These are phyloP conservation scores for Parastagonospora nodorum DNA, from an alignment of 2,329 filamentous ascomycete genomes.

Conservation along the genomic window DNA sequence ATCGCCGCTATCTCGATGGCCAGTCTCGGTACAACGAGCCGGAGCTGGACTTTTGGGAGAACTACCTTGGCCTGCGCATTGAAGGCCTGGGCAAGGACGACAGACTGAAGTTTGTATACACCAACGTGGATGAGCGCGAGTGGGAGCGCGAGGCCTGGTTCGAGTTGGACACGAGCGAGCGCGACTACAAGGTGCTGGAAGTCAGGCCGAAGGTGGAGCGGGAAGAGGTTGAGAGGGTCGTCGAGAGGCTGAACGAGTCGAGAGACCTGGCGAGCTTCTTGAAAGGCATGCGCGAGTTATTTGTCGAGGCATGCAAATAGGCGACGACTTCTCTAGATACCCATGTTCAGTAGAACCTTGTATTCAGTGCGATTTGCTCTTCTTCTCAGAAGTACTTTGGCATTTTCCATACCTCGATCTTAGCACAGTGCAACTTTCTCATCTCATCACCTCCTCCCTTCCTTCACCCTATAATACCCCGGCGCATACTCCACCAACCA, in stretches of 20 bases:
- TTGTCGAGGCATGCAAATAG: conserved; percentile 62
- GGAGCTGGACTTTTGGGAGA: conserved; percentile 95
- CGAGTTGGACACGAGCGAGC: conserved; percentile 78
- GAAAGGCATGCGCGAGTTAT: conserved; percentile 82
- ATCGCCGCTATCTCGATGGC: conserved; percentile 75
- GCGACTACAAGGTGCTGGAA: conserved; percentile 84
- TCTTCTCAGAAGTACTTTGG: background rate
- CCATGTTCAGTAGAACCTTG: conserved; percentile 1
- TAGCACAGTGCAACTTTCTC: background rate
- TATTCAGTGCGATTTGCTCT: background rate
- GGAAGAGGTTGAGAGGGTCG: conserved; percentile 75
- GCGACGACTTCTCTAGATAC: conserved; percentile 3
- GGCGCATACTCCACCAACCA: conserved; percentile 91
- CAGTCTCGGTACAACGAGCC: conserved; percentile 89
- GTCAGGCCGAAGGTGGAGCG: conserved; percentile 81
- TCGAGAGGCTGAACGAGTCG: conserved; percentile 81
- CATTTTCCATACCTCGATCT: no score
- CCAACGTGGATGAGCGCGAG: conserved; percentile 82
- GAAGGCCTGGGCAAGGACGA: conserved; percentile 87
- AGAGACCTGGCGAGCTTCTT: conserved; percentile 73
- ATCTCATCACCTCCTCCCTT: conserved; percentile 15
- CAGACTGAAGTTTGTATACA: conserved; percentile 86
- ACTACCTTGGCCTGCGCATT: conserved; percentile 84
- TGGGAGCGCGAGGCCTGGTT: conserved; percentile 94
- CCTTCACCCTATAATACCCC: conserved; percentile 57